Evolutionary conservation across 345 rosid species (phyloP).

Genomic region (Cardamine chenopodiifolia): DNA sequence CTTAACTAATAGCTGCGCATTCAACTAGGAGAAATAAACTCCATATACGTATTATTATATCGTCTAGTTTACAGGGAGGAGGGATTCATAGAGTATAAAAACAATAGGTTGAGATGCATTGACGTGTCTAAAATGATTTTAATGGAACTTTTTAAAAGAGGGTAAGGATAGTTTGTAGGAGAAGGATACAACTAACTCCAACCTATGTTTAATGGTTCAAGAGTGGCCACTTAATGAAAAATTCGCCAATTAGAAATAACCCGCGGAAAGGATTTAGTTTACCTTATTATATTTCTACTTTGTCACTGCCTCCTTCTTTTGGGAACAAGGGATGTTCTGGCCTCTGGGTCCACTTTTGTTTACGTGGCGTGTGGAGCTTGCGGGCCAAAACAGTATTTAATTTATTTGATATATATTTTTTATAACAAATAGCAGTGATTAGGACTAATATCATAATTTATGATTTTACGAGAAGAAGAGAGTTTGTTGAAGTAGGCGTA

Average conservation of each 20-base stretch:
- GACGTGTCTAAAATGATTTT: neutral
- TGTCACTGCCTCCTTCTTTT: slow-evolving; percentile 4
- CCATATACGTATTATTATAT: neutral
- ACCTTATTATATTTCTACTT: neutral
- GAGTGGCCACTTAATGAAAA: slow-evolving; percentile 23
- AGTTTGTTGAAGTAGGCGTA: neutral
- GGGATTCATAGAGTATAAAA: neutral
- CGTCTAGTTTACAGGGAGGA: neutral
- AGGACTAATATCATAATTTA: neutral
- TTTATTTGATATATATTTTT: too few relatives aligned
- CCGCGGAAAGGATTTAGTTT: neutral
- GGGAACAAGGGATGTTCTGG: neutral
- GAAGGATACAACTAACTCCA: slow-evolving; percentile 31
- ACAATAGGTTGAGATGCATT: neutral
- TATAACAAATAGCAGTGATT: too few relatives aligned
- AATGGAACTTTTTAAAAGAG: neutral
- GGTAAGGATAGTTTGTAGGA: neutral
- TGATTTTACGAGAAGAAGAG: neutral
- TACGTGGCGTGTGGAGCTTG: slow-evolving; percentile 11
- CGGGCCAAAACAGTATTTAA: too few relatives aligned
- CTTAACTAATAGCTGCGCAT: neutral
- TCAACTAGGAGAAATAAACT: neutral
- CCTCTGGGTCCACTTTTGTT: neutral
- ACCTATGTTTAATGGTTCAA: slow-evolving; percentile 14
- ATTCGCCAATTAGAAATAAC: neutral